Base-by-base conservation (phyloP, 441 rosid genomes). In the Gossypium trilobum region DNA sequence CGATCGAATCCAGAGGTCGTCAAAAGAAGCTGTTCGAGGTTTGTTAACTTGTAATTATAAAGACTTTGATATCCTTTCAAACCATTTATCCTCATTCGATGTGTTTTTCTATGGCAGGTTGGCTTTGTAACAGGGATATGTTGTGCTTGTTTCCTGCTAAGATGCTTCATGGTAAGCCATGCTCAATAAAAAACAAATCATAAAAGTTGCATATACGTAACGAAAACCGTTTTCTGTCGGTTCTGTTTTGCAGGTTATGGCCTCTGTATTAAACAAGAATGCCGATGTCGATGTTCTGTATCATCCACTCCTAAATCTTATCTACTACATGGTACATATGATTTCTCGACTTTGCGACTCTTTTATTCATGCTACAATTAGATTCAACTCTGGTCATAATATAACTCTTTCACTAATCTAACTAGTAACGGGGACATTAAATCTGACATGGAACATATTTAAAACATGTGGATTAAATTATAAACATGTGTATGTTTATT, bases 1-100 rank as follows among this genome's bases (percentile, higher is more conserved):
- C 97, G 3, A 85, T 89, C 14, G 97, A 91, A 81, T 89, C 97
- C 62, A 89, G 88, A 77, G 95, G 95, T 57, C 82, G 94, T 17
- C 86, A 85, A 60, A 87, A 89, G 76, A 91, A 91, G 87, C 88
- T 91, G 46, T 80, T 84, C 33, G 97, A 91, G 94, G 97, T 91
- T 78, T 71, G 68, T 25, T 46, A 66, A 74, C 54, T 22, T 75
- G 65, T 71, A 64, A 1, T 17, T 13, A 0, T 70, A 70, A 74
- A 62, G 50, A 17, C 4, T 9, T 36, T 17, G 67, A 61, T 7
- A 61, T 16, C 20, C 22, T 16, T 16, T 66, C 31, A 36, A 36
- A 36, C 42, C 42, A 36, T 36, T 36, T 36, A 7, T 36, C 42
- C 10, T 36, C 42, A 36, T 36, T 36, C 42, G 42, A 36, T 36